A percentile compares a stretch with the other conserved stretches of the same genome.
phyloP scores from a whole-genome alignment of 2,329 filamentous ascomycete species.

The Berkeleyomyces basicola region DNA sequence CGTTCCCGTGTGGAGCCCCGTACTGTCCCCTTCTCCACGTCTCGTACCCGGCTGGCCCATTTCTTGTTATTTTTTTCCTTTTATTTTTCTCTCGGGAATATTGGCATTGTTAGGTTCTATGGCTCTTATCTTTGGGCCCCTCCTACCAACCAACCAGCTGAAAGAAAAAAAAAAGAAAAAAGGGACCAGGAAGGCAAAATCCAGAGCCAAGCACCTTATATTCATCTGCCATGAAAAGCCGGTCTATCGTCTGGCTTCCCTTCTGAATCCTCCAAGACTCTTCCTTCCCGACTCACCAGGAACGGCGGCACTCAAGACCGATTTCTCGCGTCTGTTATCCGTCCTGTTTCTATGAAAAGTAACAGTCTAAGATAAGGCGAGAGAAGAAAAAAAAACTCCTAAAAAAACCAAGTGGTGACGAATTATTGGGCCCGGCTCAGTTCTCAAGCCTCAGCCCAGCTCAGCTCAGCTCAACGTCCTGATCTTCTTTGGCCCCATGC shows the following conservation, averaged over 20 bases:
- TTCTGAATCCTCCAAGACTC: not conserved
- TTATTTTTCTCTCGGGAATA: not conserved
- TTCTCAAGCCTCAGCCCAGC: not conserved
- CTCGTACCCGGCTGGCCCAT: not conserved
- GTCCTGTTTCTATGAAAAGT: slow-evolving; percentile 10
- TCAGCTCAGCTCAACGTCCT: not conserved
- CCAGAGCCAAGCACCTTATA: not conserved
- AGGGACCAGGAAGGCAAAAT: not conserved
- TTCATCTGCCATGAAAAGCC: not conserved
- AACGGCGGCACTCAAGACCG: not conserved
- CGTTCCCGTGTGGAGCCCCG: not conserved
- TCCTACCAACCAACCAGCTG: not conserved
- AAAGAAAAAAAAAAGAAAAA: not conserved
- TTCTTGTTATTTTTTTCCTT: not conserved
- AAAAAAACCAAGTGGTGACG: not conserved
- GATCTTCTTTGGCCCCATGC: no score
- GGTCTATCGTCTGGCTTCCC: not conserved
- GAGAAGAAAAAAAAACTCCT: not conserved
- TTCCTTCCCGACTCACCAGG: not conserved
- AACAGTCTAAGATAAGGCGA: slow-evolving; percentile 10
- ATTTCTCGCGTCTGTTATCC: not conserved
- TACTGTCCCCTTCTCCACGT: not conserved
- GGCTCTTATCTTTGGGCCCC: not conserved
- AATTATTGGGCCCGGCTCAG: not conserved
- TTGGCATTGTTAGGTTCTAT: not conserved